These are phyloP conservation scores for Aspergillus pseudoviridinutans DNA, from an alignment of 2,329 filamentous ascomycete species.

Conservation along the genomic window DNA sequence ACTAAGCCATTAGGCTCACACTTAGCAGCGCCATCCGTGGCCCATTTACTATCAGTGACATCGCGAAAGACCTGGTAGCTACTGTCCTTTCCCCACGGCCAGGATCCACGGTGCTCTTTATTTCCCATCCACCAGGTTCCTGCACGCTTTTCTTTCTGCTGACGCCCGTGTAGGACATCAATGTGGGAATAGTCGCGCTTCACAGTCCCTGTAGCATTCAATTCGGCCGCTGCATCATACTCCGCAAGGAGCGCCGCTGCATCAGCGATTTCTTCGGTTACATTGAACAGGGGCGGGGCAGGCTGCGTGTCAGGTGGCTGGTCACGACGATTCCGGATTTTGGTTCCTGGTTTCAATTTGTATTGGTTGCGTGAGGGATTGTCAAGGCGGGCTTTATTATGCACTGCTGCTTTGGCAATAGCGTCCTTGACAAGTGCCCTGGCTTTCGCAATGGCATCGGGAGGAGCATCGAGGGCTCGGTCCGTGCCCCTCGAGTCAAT, in stretches of 20 bases:
- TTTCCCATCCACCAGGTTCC: too few relatives aligned
- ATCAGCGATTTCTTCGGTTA: not conserved
- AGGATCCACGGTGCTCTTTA: too few relatives aligned
- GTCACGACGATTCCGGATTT: not conserved
- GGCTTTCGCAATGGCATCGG: not conserved
- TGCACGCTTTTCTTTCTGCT: too few relatives aligned
- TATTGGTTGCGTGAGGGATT: not conserved
- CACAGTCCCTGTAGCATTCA: not conserved
- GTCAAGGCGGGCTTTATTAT: not conserved
- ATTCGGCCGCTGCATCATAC: not conserved
- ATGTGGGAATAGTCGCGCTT: not conserved
- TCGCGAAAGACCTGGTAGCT: too few relatives aligned
- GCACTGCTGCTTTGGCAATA: not conserved
- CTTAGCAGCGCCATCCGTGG: too few relatives aligned
- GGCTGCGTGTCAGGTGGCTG: not conserved
- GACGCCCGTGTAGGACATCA: not conserved
- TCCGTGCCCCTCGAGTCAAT: not conserved
- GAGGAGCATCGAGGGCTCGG: not conserved
- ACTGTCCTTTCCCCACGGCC: too few relatives aligned
- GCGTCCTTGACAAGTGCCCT: not conserved
- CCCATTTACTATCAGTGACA: too few relatives aligned
- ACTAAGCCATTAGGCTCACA: too few relatives aligned
- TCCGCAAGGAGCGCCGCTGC: too few relatives aligned
- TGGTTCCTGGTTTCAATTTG: not conserved
- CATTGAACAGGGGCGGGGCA: not conserved